phyloP scores from a whole-genome alignment of 2,329 filamentous ascomycete genomes.

The Diatrype stigma region DNA sequence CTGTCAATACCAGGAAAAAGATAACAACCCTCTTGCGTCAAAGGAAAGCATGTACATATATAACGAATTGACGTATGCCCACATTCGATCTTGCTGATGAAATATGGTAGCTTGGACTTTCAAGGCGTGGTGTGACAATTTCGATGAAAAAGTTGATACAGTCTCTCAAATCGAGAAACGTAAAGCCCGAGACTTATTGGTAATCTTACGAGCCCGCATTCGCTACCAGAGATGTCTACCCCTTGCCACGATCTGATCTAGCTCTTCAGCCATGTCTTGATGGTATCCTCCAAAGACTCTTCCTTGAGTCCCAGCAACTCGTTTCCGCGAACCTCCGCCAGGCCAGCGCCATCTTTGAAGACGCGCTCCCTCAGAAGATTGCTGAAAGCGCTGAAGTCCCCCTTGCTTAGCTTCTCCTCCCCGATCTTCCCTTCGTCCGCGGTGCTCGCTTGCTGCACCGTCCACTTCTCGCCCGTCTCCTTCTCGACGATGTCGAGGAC shows the following conservation, averaged over 20 bases:
- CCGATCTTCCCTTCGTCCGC: conserved; percentile 33
- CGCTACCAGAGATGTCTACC: too few relatives aligned
- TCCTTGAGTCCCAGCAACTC: conserved; percentile 21
- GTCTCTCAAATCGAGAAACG: too few relatives aligned
- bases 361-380: conserved; percentile 20
- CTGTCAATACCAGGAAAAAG: neutral
- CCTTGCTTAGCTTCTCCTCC: conserved; percentile 36
- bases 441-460: conserved; percentile 34
- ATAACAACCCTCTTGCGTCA: neutral
- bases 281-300: conserved; percentile 18
- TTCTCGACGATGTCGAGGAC: conserved; percentile 50
- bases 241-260: neutral
- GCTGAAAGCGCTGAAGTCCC: conserved; percentile 31
- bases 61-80: neutral
- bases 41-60: neutral
- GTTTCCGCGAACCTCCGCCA: conserved; percentile 17
- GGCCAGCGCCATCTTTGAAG: conserved; percentile 21
- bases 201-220: too few relatives aligned
- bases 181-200: too few relatives aligned
- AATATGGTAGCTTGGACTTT: too few relatives aligned
- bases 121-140: too few relatives aligned
- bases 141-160: too few relatives aligned
- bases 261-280: conserved; percentile 17
- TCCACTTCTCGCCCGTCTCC: conserved; percentile 46
- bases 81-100: neutral